phyloP scores from a whole-genome alignment of 371 early-diverging fungal genomes.

The Lichtheimia ornata region DNA sequence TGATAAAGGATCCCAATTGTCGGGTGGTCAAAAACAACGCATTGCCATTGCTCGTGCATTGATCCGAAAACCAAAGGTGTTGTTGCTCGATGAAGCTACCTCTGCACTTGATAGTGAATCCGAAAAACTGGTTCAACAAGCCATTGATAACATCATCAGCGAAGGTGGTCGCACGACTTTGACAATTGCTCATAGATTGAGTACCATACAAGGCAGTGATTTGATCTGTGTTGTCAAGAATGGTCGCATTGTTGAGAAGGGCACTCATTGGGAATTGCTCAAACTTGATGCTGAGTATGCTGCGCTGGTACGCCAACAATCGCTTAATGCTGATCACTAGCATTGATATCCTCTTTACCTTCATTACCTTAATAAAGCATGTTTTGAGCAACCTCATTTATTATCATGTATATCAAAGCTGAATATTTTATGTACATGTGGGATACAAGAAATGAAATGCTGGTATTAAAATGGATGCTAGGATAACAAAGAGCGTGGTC shows the following conservation, averaged over 20 bases:
- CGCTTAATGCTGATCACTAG: conserved; percentile 36
- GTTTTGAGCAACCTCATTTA: too few species aligned
- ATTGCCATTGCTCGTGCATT: conserved; percentile 55
- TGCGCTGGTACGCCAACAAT: conserved; percentile 43
- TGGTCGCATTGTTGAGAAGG: conserved; percentile 80
- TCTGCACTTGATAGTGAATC: conserved; percentile 86
- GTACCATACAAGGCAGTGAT: conserved; percentile 77
- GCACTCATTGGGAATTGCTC: conserved; percentile 78
- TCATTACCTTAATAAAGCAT: background rate
- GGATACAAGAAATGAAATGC: too few species aligned
- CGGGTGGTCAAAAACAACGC: conserved; percentile 29
- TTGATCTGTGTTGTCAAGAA: conserved; percentile 73
- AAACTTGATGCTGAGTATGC: conserved; percentile 38
- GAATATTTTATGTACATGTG: too few species aligned
- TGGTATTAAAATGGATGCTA: too few species aligned
- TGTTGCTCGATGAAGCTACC: conserved; percentile 96
- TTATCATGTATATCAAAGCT: too few species aligned
- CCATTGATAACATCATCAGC: conserved; percentile 71
- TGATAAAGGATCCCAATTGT: conserved; percentile 62
- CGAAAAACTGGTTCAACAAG: conserved; percentile 87
- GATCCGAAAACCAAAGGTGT: conserved; percentile 80
- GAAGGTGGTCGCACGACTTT: conserved; percentile 62
- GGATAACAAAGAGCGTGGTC: too few species aligned
- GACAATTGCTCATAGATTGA: conserved; percentile 68
- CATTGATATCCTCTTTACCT: background rate